Percentiles rank a stretch among this genome's conserved stretches.
phyloP scores from a whole-genome alignment of 73 alveolate species.

The Uronychia setigera region DNA sequence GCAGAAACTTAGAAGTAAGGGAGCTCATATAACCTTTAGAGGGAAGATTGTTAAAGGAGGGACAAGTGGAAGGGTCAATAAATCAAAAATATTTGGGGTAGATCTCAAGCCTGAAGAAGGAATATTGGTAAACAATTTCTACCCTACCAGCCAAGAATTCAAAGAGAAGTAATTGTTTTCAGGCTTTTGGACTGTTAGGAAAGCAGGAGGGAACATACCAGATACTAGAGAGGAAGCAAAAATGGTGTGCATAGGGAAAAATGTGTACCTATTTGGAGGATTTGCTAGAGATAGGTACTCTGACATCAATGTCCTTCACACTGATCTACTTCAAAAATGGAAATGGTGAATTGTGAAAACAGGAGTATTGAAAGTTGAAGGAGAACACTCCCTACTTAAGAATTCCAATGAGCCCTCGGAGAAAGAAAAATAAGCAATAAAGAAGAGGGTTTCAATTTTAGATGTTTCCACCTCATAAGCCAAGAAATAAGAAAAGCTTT shows the following conservation, averaged over 20 bases:
- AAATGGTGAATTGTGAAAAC: background rate
- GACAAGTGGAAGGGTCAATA: too few species aligned
- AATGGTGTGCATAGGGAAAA: background rate
- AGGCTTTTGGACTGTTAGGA: background rate
- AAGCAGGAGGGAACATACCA: conserved; percentile 1
- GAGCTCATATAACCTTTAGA: too few species aligned
- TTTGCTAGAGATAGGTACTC: background rate
- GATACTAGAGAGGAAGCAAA: background rate
- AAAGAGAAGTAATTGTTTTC: too few species aligned
- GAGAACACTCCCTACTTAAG: background rate
- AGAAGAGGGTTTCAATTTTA: background rate
- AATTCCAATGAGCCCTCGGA: background rate
- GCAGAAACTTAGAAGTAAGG: too few species aligned
- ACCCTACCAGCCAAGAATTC: too few species aligned
- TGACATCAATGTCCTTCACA: background rate
- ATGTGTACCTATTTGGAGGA: background rate
- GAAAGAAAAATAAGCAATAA: too few species aligned
- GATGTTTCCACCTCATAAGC: background rate
- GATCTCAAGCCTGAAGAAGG: too few species aligned
- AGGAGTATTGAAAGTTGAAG: background rate
- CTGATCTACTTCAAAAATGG: background rate
- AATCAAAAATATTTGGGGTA: too few species aligned
- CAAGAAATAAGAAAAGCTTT: too few species aligned
- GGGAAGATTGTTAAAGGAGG: too few species aligned
- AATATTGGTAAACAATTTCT: too few species aligned